Percentiles rank a stretch among this genome's conserved stretches.
phyloP scores from a whole-genome alignment of 139 green algal genomes.

The Edaphochlamys debaryana region DNA sequence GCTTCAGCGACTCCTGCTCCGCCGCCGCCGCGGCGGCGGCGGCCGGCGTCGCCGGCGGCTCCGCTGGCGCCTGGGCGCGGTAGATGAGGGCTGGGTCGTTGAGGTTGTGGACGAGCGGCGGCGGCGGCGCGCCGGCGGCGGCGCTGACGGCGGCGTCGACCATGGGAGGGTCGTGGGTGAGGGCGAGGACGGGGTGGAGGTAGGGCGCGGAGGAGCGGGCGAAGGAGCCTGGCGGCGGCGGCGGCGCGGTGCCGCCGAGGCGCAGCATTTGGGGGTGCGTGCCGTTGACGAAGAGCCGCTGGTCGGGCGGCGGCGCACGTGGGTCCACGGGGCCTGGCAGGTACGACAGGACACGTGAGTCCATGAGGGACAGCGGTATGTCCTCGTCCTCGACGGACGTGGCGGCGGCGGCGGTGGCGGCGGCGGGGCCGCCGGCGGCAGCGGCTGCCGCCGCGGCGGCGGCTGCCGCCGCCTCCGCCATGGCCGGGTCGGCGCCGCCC shows the following conservation, averaged over 20 bases:
- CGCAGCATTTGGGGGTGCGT: conserved; percentile 34
- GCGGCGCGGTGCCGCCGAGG: neutral
- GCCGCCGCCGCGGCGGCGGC: neutral
- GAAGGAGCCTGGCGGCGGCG: neutral
- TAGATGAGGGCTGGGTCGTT: conserved; percentile 30
- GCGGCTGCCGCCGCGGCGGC: conserved; percentile 13
- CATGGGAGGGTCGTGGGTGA: neutral
- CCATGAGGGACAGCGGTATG: conserved; percentile 23
- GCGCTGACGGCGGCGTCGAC: conserved; percentile 11
- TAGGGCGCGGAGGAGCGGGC: neutral
- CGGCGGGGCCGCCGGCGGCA: neutral
- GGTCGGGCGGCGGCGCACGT: neutral
- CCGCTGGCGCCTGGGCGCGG: neutral
- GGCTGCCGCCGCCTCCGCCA: neutral
- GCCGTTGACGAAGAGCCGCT: conserved; percentile 2
- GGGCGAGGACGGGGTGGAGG: conserved; percentile 11
- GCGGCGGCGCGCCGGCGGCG: neutral
- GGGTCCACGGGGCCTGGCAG: conserved; percentile 5
- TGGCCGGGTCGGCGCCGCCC: neutral
- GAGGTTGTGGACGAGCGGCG: conserved; percentile 31
- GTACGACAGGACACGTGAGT: neutral
- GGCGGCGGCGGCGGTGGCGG: neutral
- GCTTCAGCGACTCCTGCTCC: neutral
- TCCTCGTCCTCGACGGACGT: neutral
- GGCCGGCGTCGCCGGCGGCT: neutral